These are phyloP conservation scores for Penicillium sp. DNA, from an alignment of 2,329 filamentous ascomycete genomes.

Conservation along the genomic window DNA sequence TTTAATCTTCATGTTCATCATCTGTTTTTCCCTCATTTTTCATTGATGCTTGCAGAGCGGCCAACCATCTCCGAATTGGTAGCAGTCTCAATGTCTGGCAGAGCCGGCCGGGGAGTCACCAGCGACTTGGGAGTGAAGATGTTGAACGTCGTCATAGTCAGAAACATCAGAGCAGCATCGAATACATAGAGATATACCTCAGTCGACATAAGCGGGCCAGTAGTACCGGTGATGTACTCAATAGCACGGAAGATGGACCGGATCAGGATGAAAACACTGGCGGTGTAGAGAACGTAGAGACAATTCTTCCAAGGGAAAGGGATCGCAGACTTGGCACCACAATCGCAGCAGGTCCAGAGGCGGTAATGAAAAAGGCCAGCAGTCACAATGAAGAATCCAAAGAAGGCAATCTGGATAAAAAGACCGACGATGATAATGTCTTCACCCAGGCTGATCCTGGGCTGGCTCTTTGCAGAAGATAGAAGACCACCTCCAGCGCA, in stretches of 20 bases:
- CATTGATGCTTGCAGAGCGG: not conserved
- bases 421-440: slow-evolving; percentile 9
- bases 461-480: not conserved
- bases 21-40: not conserved
- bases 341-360: not conserved
- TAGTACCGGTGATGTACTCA: slow-evolving; percentile 4
- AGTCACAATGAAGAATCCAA: slow-evolving; percentile 1
- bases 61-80: not conserved
- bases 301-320: not conserved
- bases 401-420: slow-evolving; percentile 7
- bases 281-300: slow-evolving; percentile 2
- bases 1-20: not conserved
- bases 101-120: not conserved
- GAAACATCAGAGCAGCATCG: slow-evolving; percentile 8
- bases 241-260: slow-evolving; percentile 8
- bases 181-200: slow-evolving; percentile 8
- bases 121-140: not conserved
- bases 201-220: not conserved
- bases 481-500: not conserved
- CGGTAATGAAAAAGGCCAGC: slow-evolving; percentile 8
- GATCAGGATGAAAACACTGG: slow-evolving; percentile 3
- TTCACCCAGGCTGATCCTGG: not conserved
- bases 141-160: slow-evolving; percentile 4
- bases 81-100: not conserved
- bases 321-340: not conserved